Conservation (phyloP, 2,329 filamentous ascomycete genomes). For the Colletotrichum sp. region DNA sequence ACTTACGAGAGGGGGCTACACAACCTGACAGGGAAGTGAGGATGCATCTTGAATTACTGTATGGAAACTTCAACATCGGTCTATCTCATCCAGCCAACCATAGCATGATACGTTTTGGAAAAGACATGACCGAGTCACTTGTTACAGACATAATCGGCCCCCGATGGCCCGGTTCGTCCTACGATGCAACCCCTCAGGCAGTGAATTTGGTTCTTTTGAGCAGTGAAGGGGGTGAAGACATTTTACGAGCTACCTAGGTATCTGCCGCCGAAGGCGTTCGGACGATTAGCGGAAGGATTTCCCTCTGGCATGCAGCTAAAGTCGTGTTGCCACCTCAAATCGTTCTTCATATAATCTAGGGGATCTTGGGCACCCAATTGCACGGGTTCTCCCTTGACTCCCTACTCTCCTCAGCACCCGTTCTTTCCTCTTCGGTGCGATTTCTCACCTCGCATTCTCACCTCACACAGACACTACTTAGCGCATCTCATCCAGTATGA, state of each 20-base stretch:
- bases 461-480: neutral
- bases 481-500: neutral
- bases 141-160: neutral
- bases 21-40: neutral
- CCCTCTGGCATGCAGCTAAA: neutral
- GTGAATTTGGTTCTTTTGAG: neutral
- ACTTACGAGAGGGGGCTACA: neutral
- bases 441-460: neutral
- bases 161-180: neutral
- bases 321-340: neutral
- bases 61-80: neutral
- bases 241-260: neutral
- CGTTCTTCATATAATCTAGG: neutral
- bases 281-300: neutral
- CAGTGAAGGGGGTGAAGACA: neutral
- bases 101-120: neutral
- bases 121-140: neutral
- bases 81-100: neutral
- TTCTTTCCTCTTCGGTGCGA: neutral
- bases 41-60: neutral
- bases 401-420: neutral
- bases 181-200: neutral
- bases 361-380: neutral
- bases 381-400: neutral
- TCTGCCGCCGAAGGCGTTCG: neutral